Evolutionary conservation across 202 grass and related monocot species (phyloP).

Genomic region (Tripidium arundinaceum): DNA sequence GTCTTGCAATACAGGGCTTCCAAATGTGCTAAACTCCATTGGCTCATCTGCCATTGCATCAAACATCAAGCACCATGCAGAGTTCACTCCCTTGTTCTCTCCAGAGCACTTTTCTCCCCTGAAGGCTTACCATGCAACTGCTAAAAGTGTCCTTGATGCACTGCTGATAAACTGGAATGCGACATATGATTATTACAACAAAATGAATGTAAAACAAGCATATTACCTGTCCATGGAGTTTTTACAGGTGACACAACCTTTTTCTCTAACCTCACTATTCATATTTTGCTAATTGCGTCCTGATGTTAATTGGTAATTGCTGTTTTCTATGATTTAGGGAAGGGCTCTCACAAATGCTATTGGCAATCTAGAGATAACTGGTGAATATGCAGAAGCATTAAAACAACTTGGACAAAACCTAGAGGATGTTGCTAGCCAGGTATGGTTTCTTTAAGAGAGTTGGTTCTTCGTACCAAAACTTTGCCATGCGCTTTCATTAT

Average conservation of each 20-base stretch:
- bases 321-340: slow-evolving; percentile 49
- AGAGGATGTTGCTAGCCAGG: slow-evolving; percentile 83
- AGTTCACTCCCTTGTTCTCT: slow-evolving; percentile 88
- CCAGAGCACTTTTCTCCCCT: slow-evolving; percentile 65
- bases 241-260: slow-evolving; percentile 57
- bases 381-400: slow-evolving; percentile 80
- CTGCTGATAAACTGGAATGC: slow-evolving; percentile 97
- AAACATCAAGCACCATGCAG: slow-evolving; percentile 90
- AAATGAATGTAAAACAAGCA: slow-evolving; percentile 82
- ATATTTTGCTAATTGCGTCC: slow-evolving; percentile 11
- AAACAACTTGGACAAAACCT: slow-evolving; percentile 88
- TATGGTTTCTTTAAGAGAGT: slow-evolving; percentile 38
- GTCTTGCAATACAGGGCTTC: slow-evolving; percentile 52
- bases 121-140: slow-evolving; percentile 83
- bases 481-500: neutral
- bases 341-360: slow-evolving; percentile 98
- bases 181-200: slow-evolving; percentile 84
- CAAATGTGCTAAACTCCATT: slow-evolving; percentile 42
- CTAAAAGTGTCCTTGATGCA: slow-evolving; percentile 85
- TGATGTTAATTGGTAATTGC: slow-evolving; percentile 27
- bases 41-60: slow-evolving; percentile 67
- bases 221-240: slow-evolving; percentile 99
- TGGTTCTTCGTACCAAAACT: slow-evolving; percentile 15
- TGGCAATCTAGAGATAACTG: slow-evolving; percentile 91
- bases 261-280: slow-evolving; percentile 22